Conservation (phyloP, 164 flowering plant genomes). For the Nelumbo lutea region DNA sequence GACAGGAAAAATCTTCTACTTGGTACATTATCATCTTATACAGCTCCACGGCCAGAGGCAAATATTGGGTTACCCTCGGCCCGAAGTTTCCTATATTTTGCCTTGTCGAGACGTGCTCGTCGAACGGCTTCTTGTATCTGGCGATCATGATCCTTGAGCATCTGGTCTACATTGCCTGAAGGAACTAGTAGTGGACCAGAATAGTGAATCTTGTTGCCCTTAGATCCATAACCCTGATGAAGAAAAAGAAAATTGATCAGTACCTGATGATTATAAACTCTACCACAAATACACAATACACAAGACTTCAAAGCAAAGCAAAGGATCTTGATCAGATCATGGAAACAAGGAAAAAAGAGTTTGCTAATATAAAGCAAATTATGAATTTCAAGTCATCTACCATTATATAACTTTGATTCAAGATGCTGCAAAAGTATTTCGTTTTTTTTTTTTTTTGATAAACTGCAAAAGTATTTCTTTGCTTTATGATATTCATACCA, state of each 20-base stretch:
- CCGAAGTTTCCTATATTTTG: constrained; percentile 50
- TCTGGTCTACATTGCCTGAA: constrained; percentile 81
- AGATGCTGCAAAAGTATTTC: no score
- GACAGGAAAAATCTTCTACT: not conserved
- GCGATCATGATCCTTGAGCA: constrained; percentile 89
- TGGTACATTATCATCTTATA: not conserved
- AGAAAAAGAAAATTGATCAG: not conserved
- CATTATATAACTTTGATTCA: no score
- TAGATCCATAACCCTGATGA: constrained; percentile 82
- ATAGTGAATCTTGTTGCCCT: constrained; percentile 85
- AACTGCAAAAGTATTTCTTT: no score
- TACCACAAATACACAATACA: no score
- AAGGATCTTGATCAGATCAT: no score
- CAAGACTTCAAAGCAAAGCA: no score
- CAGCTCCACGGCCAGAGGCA: constrained; percentile 45
- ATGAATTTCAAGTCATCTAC: no score
- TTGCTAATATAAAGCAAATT: no score
- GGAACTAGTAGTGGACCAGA: constrained; percentile 86
- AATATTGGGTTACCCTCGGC: constrained; percentile 52
- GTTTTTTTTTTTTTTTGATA: no score
- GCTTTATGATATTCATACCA: no score
- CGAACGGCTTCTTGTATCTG: constrained; percentile 92
- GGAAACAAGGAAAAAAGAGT: no score
- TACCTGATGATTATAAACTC: no score
- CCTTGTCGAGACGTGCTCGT: constrained; percentile 79